These are phyloP conservation scores for Coniella vitis DNA, from an alignment of 2,329 filamentous ascomycete genomes.

Conservation along the genomic window DNA sequence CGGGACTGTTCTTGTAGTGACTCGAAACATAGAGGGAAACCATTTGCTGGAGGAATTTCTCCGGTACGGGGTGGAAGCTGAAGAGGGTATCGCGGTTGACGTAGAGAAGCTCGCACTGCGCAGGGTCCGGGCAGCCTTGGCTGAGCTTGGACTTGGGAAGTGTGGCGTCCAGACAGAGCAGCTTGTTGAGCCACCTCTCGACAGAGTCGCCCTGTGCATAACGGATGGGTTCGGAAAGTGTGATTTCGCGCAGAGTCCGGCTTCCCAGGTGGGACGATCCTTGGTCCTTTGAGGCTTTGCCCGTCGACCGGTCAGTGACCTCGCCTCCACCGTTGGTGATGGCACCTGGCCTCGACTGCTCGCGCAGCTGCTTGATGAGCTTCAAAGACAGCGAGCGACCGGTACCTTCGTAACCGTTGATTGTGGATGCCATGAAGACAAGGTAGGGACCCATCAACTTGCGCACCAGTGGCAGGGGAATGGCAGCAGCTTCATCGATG, in stretches of 20 bases:
- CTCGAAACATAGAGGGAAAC: conserved; percentile 95
- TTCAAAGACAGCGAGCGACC: conserved; percentile 92
- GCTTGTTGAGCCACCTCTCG: conserved; percentile 91
- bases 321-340: conserved; percentile 54
- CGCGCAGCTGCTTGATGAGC: conserved; percentile 91
- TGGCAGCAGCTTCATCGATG: conserved; percentile 95
- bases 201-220: conserved; percentile 87
- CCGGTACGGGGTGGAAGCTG: conserved; percentile 93
- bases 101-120: conserved; percentile 82
- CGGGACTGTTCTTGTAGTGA: conserved; percentile 96
- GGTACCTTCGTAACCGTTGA: conserved; percentile 97
- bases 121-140: conserved; percentile 82
- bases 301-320: conserved; percentile 72
- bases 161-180: conserved; percentile 90
- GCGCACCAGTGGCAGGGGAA: conserved; percentile 82
- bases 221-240: conserved; percentile 86
- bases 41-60: conserved; percentile 97
- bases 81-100: conserved; percentile 97
- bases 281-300: conserved; percentile 59
- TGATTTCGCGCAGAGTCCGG: conserved; percentile 83
- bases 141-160: conserved; percentile 69
- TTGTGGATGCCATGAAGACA: conserved; percentile 98
- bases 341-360: conserved; percentile 69
- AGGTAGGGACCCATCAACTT: conserved; percentile 96
- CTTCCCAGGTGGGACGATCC: conserved; percentile 52